phyloP scores from a whole-genome alignment of 441 rosid species.

The Gossypium laxum region DNA sequence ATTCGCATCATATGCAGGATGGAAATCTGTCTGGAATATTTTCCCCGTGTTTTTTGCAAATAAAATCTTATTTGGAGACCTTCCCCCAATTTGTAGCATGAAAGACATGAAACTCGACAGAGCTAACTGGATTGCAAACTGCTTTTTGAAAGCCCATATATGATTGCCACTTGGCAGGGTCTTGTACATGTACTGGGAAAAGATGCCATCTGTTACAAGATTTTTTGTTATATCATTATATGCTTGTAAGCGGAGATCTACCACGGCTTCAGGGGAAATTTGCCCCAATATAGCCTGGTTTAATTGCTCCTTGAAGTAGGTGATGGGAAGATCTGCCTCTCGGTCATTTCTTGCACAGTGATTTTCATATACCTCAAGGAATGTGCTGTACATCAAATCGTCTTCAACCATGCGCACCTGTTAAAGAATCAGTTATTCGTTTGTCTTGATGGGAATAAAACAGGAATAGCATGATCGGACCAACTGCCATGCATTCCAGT shows the following conservation, averaged over 20 bases:
- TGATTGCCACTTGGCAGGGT: conserved; percentile 71
- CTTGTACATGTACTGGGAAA: conserved; percentile 94
- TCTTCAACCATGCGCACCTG: conserved; percentile 99
- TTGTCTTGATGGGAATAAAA: neutral
- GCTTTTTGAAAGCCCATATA: conserved; percentile 94
- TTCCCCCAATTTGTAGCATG: conserved; percentile 89
- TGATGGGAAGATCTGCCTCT: conserved; percentile 86
- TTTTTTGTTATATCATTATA: conserved; percentile 66
- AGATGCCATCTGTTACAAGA: conserved; percentile 61
- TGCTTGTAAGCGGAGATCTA: conserved; percentile 90
- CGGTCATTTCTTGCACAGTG: conserved; percentile 79
- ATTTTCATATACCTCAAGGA: conserved; percentile 97
- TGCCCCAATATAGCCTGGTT: conserved; percentile 88
- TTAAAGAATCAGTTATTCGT: neutral
- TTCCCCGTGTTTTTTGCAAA: conserved; percentile 94
- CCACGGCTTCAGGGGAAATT: conserved; percentile 69
- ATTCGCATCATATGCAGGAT: conserved; percentile 81
- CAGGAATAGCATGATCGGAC: neutral
- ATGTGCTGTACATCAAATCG: conserved; percentile 88
- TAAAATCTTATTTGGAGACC: conserved; percentile 93
- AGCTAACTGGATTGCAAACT: conserved; percentile 87
- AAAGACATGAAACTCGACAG: conserved; percentile 93
- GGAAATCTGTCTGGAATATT: conserved; percentile 91
- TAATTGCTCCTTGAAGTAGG: conserved; percentile 82
- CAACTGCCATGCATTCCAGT: neutral